phyloP scores from a whole-genome alignment of 495 filamentous ascomycete genomes.

The Hyaloscypha finlandica region DNA sequence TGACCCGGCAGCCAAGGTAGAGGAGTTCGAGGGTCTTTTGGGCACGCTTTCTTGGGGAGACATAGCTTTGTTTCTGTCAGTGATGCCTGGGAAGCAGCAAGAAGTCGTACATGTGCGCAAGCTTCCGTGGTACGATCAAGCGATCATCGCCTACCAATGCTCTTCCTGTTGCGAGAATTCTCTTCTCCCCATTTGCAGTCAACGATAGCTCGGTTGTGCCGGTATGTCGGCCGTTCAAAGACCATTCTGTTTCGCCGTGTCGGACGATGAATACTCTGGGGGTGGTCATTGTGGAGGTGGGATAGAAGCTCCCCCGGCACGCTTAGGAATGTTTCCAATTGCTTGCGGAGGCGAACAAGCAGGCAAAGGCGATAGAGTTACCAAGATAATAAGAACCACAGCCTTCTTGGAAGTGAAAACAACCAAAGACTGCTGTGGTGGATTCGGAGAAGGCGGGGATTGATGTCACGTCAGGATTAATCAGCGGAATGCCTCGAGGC shows the following conservation, averaged over 20 bases:
- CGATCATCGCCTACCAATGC: conserved; percentile 83
- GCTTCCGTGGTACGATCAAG: conserved; percentile 79
- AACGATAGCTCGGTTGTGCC: conserved; percentile 83
- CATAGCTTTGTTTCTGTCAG: conserved; percentile 53
- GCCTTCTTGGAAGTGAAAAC: too few relatives aligned
- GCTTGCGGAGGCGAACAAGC: background rate
- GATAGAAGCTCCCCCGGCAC: background rate
- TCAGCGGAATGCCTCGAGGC: too few relatives aligned
- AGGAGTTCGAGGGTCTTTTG: conserved; percentile 87
- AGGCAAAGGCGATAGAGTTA: background rate
- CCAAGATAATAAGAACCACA: too few relatives aligned
- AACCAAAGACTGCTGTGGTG: too few relatives aligned
- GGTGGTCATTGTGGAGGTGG: conserved; percentile 36
- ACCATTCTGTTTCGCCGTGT: conserved; percentile 97
- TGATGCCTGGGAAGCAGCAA: background rate
- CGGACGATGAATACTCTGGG: conserved; percentile 91
- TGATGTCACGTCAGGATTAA: too few relatives aligned
- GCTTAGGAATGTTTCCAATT: background rate
- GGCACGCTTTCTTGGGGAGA: conserved; percentile 84
- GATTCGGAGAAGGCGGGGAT: too few relatives aligned
- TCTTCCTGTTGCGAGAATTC: conserved; percentile 77
- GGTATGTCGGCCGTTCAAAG: conserved; percentile 88
- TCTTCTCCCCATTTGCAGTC: conserved; percentile 82
- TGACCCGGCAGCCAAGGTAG: conserved; percentile 50
- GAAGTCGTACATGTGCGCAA: conserved; percentile 67